These are phyloP conservation scores for Suhomyces bribrorum DNA, from an alignment of 1,139 yeast genomes.

Conservation along the genomic window DNA sequence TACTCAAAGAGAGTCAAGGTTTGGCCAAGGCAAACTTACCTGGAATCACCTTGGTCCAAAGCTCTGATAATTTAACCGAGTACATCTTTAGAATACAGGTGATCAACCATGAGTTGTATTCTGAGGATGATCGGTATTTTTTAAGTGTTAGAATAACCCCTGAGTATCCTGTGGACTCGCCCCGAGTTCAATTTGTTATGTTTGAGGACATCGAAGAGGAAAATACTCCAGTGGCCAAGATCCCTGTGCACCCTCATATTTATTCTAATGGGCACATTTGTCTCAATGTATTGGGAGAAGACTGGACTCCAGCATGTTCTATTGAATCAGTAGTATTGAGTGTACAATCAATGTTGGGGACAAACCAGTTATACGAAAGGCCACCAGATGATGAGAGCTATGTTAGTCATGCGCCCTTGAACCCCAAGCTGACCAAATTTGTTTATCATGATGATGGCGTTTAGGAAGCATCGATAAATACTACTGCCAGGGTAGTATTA, in stretches of 20 bases:
- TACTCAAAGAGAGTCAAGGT: slow-evolving; percentile 43
- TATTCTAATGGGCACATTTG: slow-evolving; percentile 78
- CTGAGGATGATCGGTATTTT: slow-evolving; percentile 32
- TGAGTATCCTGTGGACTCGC: slow-evolving; percentile 66
- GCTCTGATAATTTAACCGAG: slow-evolving; percentile 23
- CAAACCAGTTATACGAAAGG: slow-evolving; percentile 45
- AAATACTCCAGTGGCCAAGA: slow-evolving; percentile 13
- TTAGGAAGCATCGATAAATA: slow-evolving; percentile 8
- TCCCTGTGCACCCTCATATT: slow-evolving; percentile 73
- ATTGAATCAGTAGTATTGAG: slow-evolving; percentile 56
- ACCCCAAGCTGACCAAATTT: slow-evolving; percentile 55
- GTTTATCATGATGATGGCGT: slow-evolving; percentile 56
- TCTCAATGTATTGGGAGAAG: slow-evolving; percentile 60
- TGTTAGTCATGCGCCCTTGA: slow-evolving; percentile 52
- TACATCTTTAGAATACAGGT: slow-evolving; percentile 29
- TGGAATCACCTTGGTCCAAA: slow-evolving; percentile 31
- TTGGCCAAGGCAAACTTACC: slow-evolving; percentile 24
- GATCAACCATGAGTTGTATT: slow-evolving; percentile 28
- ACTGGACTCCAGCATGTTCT: slow-evolving; percentile 74
- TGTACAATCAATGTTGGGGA: slow-evolving; percentile 63
- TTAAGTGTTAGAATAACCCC: slow-evolving; percentile 41
- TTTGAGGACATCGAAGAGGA: slow-evolving; percentile 18
- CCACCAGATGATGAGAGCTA: slow-evolving; percentile 60
- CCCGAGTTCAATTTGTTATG: slow-evolving; percentile 55
- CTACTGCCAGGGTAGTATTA: too few relatives aligned